A percentile compares a stretch with the other conserved stretches of the same genome.
These are phyloP conservation scores for Scedosporium boydii DNA, from an alignment of 2,329 filamentous ascomycete species.

Conservation along the genomic window DNA sequence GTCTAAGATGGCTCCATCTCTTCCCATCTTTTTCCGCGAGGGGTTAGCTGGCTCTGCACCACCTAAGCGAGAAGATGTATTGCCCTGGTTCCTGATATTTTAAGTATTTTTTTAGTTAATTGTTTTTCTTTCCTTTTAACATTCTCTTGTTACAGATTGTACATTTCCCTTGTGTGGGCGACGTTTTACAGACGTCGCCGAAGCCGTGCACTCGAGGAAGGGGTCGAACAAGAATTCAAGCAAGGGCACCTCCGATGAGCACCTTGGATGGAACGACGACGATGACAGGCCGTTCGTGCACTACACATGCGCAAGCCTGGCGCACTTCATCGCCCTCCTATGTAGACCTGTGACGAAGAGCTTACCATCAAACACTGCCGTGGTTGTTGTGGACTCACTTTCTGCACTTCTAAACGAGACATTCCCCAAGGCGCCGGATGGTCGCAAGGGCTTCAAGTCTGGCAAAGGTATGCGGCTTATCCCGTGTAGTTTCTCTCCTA, in stretches of 20 bases:
- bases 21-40: not conserved
- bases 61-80: no score
- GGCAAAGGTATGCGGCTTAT: constrained; percentile 24
- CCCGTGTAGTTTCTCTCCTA: no score
- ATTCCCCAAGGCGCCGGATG: constrained; percentile 53
- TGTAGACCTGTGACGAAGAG: constrained; percentile 55
- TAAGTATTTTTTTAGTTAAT: not conserved
- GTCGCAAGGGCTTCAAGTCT: constrained; percentile 25
- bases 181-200: constrained; percentile 22
- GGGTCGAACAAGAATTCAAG: not conserved
- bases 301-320: constrained; percentile 49
- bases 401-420: constrained; percentile 68
- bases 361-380: constrained; percentile 50
- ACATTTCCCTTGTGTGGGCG: constrained; percentile 28
- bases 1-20: not conserved
- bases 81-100: not conserved
- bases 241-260: not conserved
- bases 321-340: constrained; percentile 67
- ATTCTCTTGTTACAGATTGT: constrained; percentile 20
- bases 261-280: constrained; percentile 7
- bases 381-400: constrained; percentile 71
- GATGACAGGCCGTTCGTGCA: constrained; percentile 30
- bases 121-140: not conserved
- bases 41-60: not conserved
- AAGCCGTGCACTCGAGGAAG: constrained; percentile 7